Percentiles rank a stretch among this genome's conserved stretches.
Conservation (phyloP, 257 asterid genomes). For the Penstemon newberryi region DNA sequence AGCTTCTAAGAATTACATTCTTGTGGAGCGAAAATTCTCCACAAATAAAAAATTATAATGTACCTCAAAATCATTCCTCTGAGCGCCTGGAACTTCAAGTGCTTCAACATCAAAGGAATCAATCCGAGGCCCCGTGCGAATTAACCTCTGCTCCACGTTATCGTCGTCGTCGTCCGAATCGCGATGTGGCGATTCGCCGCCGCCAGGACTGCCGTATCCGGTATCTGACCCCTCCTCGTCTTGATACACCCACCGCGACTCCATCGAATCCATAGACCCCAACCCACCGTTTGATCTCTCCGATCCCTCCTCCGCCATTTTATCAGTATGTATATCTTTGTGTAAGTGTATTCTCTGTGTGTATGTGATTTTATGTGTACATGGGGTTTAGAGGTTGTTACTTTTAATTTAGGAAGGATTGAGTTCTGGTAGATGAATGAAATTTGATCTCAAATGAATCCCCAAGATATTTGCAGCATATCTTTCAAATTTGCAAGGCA, state of each 20-base stretch:
- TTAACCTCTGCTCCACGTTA: constrained; percentile 11
- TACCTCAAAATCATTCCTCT: constrained; percentile 40
- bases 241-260: constrained; percentile 23
- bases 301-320: constrained; percentile 79
- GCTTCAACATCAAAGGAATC: constrained; percentile 19
- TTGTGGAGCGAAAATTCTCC: too few species aligned
- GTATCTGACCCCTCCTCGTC: constrained; percentile 10
- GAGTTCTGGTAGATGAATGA: constrained; percentile 4
- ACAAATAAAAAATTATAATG: not conserved
- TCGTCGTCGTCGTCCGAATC: constrained; percentile 29
- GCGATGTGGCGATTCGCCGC: constrained; percentile 35
- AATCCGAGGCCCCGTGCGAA: constrained; percentile 14
- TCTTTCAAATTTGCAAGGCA: too few species aligned
- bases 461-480: too few species aligned
- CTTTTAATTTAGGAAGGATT: not conserved
- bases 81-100: constrained; percentile 52
- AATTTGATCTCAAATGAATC: too few species aligned
- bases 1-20: too few species aligned
- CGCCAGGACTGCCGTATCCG: constrained; percentile 5
- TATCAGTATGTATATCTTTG: not conserved
- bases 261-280: constrained; percentile 32
- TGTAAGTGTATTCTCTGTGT: constrained; percentile 5
- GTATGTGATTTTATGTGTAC: constrained; percentile 24
- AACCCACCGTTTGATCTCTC: constrained; percentile 61
- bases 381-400: constrained; percentile 8